Conservation (phyloP, 2,329 filamentous ascomycete genomes). For the Fusarium sp. region DNA sequence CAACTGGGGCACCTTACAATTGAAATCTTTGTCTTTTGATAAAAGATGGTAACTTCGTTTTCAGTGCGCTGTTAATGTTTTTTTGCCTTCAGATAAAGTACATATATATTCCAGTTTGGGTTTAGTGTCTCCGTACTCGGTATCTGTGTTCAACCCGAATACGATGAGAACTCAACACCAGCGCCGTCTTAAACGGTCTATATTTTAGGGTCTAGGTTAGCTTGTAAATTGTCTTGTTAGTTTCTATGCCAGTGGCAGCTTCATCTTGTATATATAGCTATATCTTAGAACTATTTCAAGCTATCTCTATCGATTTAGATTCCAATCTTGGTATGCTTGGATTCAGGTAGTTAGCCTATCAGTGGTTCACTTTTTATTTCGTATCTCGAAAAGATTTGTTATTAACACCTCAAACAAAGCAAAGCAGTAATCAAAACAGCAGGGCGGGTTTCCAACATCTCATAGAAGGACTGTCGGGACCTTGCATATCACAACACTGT, state of each 20-base stretch:
- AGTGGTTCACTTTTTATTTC: background rate
- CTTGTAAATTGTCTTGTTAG: background rate
- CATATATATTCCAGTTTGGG: background rate
- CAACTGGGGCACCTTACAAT: slow-evolving; percentile 23
- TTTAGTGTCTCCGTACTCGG: background rate
- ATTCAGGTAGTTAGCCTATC: too few relatives aligned
- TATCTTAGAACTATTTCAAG: background rate
- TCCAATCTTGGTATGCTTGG: background rate
- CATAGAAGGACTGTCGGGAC: too few relatives aligned
- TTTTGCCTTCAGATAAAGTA: background rate
- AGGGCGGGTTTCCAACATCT: too few relatives aligned
- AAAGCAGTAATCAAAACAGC: too few relatives aligned
- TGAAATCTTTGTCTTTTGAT: background rate
- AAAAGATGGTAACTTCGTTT: background rate
- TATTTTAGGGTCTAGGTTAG: background rate
- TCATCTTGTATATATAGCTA: background rate
- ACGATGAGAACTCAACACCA: background rate
- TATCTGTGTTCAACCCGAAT: background rate
- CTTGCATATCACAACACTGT: too few relatives aligned
- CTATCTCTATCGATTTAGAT: background rate
- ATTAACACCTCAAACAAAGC: too few relatives aligned
- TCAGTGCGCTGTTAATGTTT: background rate
- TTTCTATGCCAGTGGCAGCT: background rate
- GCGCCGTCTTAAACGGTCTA: background rate
- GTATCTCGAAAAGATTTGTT: background rate